These are phyloP conservation scores for Phytopythium oedochilum DNA, from an alignment of 352 stramenopile species.

Conservation along the genomic window DNA sequence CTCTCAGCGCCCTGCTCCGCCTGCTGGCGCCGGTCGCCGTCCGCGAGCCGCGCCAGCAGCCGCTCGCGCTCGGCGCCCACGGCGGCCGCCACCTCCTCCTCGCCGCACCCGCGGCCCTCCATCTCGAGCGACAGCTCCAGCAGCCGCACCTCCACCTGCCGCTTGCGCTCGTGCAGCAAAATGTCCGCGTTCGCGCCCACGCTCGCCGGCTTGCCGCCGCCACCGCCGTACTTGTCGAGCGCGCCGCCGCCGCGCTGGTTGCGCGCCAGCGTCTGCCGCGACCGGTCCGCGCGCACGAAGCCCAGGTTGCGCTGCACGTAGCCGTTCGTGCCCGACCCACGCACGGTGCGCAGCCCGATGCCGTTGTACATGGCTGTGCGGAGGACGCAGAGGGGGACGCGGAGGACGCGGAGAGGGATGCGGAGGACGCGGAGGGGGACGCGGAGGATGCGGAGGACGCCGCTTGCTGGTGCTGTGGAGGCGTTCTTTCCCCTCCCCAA, in stretches of 20 bases:
- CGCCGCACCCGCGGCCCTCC: conserved; percentile 62
- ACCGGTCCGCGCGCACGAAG: conserved; percentile 65
- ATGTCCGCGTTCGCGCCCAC: conserved; percentile 70
- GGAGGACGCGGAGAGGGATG: neutral
- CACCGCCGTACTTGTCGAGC: neutral
- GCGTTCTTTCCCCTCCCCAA: neutral
- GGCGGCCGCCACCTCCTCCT: conserved; percentile 67
- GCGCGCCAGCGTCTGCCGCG: conserved; percentile 51
- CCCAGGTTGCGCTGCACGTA: conserved; percentile 86
- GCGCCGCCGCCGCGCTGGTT: conserved; percentile 23
- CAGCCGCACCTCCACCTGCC: conserved; percentile 73
- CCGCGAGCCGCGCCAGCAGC: conserved; percentile 22
- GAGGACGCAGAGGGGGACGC: neutral
- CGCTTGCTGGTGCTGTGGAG: neutral
- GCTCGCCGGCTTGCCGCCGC: neutral
- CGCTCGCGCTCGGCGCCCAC: conserved; percentile 48
- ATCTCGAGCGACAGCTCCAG: conserved; percentile 76
- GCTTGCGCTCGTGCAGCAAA: conserved; percentile 74
- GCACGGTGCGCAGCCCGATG: conserved; percentile 79
- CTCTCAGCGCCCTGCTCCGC: conserved; percentile 17
- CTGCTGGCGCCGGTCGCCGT: neutral
- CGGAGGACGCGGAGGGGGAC: neutral
- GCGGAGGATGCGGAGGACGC: neutral
- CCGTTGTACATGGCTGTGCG: conserved; percentile 81
- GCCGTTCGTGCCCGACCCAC: conserved; percentile 85